These are phyloP conservation scores for Blastomyces parvus DNA, from an alignment of 2,329 filamentous ascomycete genomes.

Conservation along the genomic window DNA sequence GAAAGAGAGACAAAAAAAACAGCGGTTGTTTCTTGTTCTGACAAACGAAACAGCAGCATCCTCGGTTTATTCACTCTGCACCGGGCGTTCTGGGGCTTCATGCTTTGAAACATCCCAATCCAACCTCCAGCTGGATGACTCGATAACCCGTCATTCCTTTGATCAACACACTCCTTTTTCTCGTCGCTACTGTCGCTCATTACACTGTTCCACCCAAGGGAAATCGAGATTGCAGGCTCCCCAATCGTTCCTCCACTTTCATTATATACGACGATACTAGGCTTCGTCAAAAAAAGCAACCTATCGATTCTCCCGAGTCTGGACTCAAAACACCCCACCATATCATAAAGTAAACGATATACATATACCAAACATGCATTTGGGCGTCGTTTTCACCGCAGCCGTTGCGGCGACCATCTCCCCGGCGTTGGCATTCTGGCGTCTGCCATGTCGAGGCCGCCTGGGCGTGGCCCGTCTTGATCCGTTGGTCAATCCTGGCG, in stretches of 20 bases:
- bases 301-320: background rate
- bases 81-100: background rate
- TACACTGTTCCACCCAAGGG: background rate
- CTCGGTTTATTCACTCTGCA: background rate
- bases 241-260: conserved; percentile 1
- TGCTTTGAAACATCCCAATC: background rate
- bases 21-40: background rate
- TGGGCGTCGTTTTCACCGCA: conserved; percentile 9
- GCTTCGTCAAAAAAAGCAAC: background rate
- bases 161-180: background rate
- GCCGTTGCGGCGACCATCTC: conserved; percentile 10
- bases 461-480: conserved; percentile 65
- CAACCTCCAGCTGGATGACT: background rate
- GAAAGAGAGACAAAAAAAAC: background rate
- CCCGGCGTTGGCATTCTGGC: conserved; percentile 61
- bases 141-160: background rate
- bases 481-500: conserved; percentile 58
- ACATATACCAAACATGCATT: conserved; percentile 8
- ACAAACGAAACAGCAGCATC: background rate
- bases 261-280: background rate
- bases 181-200: background rate
- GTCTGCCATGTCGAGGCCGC: conserved; percentile 69
- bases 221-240: background rate
- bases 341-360: background rate
- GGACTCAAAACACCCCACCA: background rate